Conservation (phyloP, 2,329 filamentous ascomycete species). For the Aureobasidium sp. region DNA sequence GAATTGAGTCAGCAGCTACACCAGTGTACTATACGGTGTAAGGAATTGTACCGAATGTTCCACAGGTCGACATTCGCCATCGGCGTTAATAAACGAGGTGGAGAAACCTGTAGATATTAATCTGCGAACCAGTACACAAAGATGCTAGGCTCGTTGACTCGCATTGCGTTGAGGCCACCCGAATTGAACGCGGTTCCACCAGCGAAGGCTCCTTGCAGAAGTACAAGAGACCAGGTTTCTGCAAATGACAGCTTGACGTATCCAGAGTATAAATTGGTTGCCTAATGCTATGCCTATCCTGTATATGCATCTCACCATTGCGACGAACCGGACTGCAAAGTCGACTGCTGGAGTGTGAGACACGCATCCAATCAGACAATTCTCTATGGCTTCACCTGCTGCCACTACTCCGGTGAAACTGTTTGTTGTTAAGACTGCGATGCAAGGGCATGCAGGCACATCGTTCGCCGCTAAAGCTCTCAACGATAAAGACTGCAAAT, state of each 20-base stretch:
- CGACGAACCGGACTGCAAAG: too few relatives aligned
- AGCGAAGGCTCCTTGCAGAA: background rate
- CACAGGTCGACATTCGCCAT: background rate
- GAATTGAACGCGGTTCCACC: too few relatives aligned
- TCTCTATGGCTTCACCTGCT: too few relatives aligned
- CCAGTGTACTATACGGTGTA: background rate
- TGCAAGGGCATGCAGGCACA: background rate
- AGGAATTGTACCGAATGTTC: background rate
- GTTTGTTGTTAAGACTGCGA: background rate
- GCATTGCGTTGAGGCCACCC: background rate
- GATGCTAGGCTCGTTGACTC: background rate
- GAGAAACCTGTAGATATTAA: background rate
- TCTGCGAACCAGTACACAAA: background rate
- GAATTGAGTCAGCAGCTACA: background rate
- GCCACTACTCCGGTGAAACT: too few relatives aligned
- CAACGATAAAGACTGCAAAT: background rate
- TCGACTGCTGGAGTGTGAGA: background rate
- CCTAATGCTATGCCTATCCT: background rate
- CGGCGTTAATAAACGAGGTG: background rate
- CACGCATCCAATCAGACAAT: too few relatives aligned
- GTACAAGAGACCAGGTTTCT: background rate
- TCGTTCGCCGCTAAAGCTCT: background rate
- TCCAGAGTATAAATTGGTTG: background rate
- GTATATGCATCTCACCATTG: background rate
- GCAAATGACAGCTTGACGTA: background rate